Evolutionary conservation across 1,284 basidiomycete genomes (phyloP).

Genomic region (Ceratobasidium sp.): DNA sequence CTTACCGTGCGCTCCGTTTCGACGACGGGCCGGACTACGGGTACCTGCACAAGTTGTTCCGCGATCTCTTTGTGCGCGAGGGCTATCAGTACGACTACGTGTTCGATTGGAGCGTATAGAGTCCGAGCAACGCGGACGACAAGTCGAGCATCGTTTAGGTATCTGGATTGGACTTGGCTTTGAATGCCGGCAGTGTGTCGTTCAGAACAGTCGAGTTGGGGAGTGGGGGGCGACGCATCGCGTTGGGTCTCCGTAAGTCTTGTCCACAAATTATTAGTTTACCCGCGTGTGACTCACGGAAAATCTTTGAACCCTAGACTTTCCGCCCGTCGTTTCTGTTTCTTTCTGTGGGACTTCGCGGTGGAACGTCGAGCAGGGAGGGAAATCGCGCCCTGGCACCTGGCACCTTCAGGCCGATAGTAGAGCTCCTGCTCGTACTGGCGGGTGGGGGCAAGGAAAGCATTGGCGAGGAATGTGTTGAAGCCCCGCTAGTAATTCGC

Average conservation of each 20-base stretch:
- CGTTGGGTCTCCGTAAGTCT: conserved; percentile 76
- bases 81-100: background rate
- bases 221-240: conserved; percentile 79
- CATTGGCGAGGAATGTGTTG: conserved; percentile 37
- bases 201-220: conserved; percentile 83
- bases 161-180: conserved; percentile 70
- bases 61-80: background rate
- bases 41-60: background rate
- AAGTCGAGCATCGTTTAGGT: conserved; percentile 68
- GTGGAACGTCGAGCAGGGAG: conserved; percentile 73
- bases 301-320: conserved; percentile 54
- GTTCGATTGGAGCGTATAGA: conserved; percentile 2
- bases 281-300: too few relatives aligned
- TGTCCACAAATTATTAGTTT: too few relatives aligned
- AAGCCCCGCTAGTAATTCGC: conserved; percentile 36
- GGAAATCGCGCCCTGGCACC: conserved; percentile 72
- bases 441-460: conserved; percentile 41
- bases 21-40: background rate
- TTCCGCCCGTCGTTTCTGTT: conserved; percentile 80
- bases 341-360: conserved; percentile 72
- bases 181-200: conserved; percentile 78
- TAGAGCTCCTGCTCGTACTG: conserved; percentile 80
- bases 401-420: conserved; percentile 74
- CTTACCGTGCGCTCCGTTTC: background rate
- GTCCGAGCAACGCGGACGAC: too few relatives aligned